A percentile compares a stretch with the other conserved stretches of the same genome.
These are phyloP conservation scores for Lenzites betulinus DNA, from an alignment of 768 basidiomycete species.

Conservation along the genomic window DNA sequence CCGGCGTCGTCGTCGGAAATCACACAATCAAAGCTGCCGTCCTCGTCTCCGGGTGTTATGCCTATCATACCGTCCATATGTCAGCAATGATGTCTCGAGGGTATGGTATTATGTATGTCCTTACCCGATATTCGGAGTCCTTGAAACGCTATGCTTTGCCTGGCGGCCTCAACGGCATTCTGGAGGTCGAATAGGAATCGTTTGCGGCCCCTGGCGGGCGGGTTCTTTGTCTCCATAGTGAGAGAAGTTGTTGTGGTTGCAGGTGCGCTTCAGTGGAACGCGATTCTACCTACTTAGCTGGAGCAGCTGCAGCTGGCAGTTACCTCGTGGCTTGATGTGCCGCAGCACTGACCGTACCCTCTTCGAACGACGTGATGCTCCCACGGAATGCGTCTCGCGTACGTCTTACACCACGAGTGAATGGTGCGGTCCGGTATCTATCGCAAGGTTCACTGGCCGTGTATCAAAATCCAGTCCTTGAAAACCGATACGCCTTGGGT, in stretches of 20 bases:
- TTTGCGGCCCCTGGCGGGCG: slow-evolving; percentile 14
- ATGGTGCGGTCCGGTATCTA: too few species aligned
- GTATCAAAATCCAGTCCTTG: too few species aligned
- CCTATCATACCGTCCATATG: slow-evolving; percentile 35
- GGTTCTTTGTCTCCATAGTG: background rate
- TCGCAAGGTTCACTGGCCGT: too few species aligned
- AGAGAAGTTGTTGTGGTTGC: background rate
- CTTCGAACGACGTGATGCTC: background rate
- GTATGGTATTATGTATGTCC: background rate
- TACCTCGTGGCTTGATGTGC: background rate
- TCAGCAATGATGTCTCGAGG: too few species aligned
- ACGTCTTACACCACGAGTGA: too few species aligned
- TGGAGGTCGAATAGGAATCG: slow-evolving; percentile 11
- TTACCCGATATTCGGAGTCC: slow-evolving; percentile 6
- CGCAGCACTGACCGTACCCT: background rate
- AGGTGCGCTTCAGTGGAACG: slow-evolving; percentile 7
- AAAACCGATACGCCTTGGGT: too few species aligned
- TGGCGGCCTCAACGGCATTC: slow-evolving; percentile 1
- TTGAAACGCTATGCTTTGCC: slow-evolving; percentile 9
- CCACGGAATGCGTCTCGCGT: background rate
- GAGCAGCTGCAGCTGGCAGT: background rate
- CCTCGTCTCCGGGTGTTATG: slow-evolving; percentile 59
- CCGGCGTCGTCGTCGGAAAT: slow-evolving; percentile 41
- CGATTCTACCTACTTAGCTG: background rate
- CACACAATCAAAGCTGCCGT: slow-evolving; percentile 58